Percentiles rank a stretch among this genome's conserved stretches.
Evolutionary conservation across 2,329 filamentous ascomycete genomes (phyloP).

Genomic region (Triangularia verruculosa): DNA sequence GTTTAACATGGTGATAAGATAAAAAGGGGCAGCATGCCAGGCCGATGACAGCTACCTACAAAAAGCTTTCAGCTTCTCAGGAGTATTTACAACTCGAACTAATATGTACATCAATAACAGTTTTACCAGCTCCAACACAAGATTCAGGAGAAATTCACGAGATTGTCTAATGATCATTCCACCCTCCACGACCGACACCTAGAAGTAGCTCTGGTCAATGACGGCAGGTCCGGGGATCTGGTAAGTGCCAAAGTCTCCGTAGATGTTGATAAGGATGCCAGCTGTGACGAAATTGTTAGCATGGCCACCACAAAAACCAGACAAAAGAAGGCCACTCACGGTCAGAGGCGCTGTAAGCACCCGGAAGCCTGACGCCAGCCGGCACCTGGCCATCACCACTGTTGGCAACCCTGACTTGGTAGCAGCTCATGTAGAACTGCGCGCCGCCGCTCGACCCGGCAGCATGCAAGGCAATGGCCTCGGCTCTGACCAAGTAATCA

Average conservation of each 20-base stretch:
- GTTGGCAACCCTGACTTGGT: slow-evolving; percentile 44
- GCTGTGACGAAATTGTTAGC: slow-evolving; percentile 18
- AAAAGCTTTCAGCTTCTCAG: background rate
- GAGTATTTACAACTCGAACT: background rate
- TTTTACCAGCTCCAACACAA: background rate
- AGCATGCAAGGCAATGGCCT: slow-evolving; percentile 44
- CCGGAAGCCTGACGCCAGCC: slow-evolving; percentile 44
- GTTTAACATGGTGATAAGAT: background rate
- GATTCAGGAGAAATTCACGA: background rate
- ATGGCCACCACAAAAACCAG: background rate
- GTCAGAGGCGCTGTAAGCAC: slow-evolving; percentile 46
- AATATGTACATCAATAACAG: background rate
- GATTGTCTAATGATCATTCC: background rate
- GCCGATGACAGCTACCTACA: background rate
- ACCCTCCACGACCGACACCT: background rate
- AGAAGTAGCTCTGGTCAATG: slow-evolving; percentile 27
- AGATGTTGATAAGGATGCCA: slow-evolving; percentile 49
- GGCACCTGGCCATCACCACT: slow-evolving; percentile 39
- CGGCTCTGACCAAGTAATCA: slow-evolving; percentile 43
- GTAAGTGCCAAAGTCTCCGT: slow-evolving; percentile 36
- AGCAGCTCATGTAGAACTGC: slow-evolving; percentile 30
- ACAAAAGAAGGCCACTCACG: slow-evolving; percentile 13
- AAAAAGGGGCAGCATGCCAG: background rate
- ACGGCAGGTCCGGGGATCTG: slow-evolving; percentile 40
- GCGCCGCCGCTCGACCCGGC: slow-evolving; percentile 30